phyloP scores from a whole-genome alignment of 257 asterid genomes.

The Perilla frutescens region DNA sequence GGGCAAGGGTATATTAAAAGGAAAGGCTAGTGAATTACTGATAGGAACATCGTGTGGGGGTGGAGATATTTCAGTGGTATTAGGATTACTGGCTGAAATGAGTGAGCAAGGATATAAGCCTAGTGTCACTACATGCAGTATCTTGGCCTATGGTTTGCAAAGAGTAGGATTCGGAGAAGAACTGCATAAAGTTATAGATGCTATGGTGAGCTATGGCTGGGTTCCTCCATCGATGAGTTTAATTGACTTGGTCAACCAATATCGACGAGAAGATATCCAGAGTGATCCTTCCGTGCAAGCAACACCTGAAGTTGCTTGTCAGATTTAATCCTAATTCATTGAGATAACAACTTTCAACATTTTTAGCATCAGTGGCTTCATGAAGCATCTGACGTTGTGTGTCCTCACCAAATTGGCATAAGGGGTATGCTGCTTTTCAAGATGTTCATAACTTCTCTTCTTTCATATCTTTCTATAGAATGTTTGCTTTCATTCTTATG shows the following conservation, averaged over 20 bases:
- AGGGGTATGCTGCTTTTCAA: constrained; percentile 11
- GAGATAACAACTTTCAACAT: constrained; percentile 22
- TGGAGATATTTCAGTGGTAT: constrained; percentile 50
- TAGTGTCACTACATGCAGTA: constrained; percentile 59
- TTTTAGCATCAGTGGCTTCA: constrained; percentile 28
- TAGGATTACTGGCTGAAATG: constrained; percentile 58
- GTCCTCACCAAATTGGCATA: constrained; percentile 24
- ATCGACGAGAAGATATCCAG: constrained; percentile 40
- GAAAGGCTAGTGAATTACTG: constrained; percentile 55
- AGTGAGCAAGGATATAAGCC: constrained; percentile 69
- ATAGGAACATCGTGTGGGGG: constrained; percentile 60
- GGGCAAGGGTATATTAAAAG: constrained; percentile 64
- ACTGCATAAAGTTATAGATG: constrained; percentile 51
- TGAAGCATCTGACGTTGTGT: constrained; percentile 23
- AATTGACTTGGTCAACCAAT: constrained; percentile 50
- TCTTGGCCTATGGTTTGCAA: constrained; percentile 60
- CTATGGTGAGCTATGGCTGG: constrained; percentile 70
- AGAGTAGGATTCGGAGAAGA: constrained; percentile 65
- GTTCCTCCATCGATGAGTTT: constrained; percentile 53
- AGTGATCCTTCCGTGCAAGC: constrained; percentile 38
- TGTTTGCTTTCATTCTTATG: not conserved
- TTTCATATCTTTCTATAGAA: constrained; percentile 5
- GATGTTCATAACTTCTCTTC: constrained; percentile 19
- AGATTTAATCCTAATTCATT: constrained; percentile 40
- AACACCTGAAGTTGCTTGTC: constrained; percentile 53